Conservation (phyloP, 129 eudicot genomes). For the Ambrosia artemisiifolia region DNA sequence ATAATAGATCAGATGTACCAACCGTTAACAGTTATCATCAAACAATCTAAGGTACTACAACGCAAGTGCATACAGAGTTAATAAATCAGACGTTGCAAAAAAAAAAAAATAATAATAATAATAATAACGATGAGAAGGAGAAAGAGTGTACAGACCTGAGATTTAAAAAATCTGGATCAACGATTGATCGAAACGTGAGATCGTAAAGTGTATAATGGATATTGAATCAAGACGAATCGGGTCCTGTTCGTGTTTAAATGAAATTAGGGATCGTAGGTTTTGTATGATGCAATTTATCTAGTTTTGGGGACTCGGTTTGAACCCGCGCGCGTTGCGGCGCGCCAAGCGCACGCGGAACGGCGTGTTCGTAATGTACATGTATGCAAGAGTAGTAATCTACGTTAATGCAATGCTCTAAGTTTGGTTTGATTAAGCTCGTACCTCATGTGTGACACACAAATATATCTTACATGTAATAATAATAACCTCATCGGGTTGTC, state of each 20-base stretch:
- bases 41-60: neutral
- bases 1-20: neutral
- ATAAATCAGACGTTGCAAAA: neutral
- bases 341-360: too few species aligned
- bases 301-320: neutral
- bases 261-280: neutral
- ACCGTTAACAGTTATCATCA: too few species aligned
- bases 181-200: neutral
- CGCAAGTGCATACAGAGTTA: neutral
- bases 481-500: too few species aligned
- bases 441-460: neutral
- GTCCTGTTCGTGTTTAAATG: neutral
- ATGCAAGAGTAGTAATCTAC: too few species aligned
- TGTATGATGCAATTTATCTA: neutral
- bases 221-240: neutral
- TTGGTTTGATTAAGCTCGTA: too few species aligned
- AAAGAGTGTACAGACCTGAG: neutral
- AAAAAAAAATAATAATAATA: too few species aligned
- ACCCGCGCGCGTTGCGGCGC: too few species aligned
- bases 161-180: neutral
- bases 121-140: too few species aligned
- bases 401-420: too few species aligned
- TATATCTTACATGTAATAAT: too few species aligned
- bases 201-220: too few species aligned
- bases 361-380: too few species aligned